Conservation (phyloP, 805 yeast species). For the Millerago galiae region DNA sequence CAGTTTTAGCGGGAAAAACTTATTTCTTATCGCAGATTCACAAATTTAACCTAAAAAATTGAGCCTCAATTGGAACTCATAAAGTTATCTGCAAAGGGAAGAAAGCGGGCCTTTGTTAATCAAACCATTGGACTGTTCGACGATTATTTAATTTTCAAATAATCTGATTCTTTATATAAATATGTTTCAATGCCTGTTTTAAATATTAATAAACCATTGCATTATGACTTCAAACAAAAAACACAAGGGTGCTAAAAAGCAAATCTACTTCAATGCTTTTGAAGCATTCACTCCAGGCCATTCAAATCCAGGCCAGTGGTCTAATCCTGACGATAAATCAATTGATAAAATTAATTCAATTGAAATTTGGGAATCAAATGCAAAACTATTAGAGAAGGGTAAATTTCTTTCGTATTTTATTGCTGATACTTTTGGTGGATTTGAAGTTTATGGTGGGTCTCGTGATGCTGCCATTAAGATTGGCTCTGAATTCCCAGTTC, state of each 20-base stretch:
- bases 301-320: slow-evolving; percentile 19
- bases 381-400: slow-evolving; percentile 30
- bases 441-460: slow-evolving; percentile 35
- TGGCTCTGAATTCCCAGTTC: slow-evolving; percentile 26
- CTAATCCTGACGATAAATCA: slow-evolving; percentile 15
- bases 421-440: slow-evolving; percentile 35
- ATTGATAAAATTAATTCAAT: slow-evolving; percentile 12
- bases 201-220: not conserved
- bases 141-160: too few species aligned
- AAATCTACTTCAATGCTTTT: slow-evolving; percentile 8
- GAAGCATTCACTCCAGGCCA: slow-evolving; percentile 12
- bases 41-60: too few species aligned
- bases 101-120: too few species aligned
- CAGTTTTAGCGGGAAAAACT: not conserved
- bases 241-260: slow-evolving; percentile 5
- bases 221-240: slow-evolving; percentile 1
- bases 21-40: too few species aligned
- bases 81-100: too few species aligned
- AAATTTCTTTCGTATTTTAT: slow-evolving; percentile 31
- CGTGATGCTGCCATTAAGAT: slow-evolving; percentile 27
- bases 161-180: too few species aligned
- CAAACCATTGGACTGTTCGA: too few species aligned
- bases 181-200: too few species aligned
- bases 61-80: too few species aligned
- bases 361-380: slow-evolving; percentile 19